Percentiles rank a stretch among this genome's conserved stretches.
These are phyloP conservation scores for Colletotrichum sp. DNA, from an alignment of 2,329 filamentous ascomycete genomes.

Conservation along the genomic window DNA sequence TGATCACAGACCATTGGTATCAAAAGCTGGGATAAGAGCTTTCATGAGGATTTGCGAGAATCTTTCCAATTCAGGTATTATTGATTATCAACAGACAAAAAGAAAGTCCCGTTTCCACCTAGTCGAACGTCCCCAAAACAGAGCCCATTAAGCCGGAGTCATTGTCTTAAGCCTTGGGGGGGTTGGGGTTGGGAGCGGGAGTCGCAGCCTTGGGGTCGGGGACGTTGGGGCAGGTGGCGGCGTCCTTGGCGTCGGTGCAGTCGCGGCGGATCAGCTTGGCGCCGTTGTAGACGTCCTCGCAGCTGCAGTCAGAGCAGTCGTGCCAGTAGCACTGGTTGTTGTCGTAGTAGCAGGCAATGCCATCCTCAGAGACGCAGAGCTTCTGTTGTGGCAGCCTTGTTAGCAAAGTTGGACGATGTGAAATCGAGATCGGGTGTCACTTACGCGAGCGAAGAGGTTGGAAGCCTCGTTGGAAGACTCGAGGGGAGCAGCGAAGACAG, in stretches of 20 bases:
- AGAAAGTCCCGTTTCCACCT: background rate
- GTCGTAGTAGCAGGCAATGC: background rate
- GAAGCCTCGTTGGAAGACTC: background rate
- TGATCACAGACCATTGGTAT: rapidly evolving
- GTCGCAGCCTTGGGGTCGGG: background rate
- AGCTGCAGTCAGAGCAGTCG: background rate
- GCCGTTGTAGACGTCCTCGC: background rate
- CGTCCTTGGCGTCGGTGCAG: background rate
- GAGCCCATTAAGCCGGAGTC: background rate
- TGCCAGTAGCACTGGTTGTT: background rate
- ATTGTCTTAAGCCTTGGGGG: background rate
- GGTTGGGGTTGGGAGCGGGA: background rate
- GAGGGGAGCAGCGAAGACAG: background rate
- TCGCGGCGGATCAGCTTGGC: background rate
- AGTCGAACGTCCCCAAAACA: background rate
- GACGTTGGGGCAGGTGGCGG: background rate
- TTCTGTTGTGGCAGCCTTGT: background rate
- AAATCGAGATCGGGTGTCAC: background rate
- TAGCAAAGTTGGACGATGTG: background rate
- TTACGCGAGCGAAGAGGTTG: background rate
- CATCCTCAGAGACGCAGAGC: background rate
- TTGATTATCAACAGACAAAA: background rate
- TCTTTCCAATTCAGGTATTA: background rate
- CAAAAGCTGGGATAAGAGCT: background rate
- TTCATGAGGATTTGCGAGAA: background rate